Evolutionary conservation across 2,329 filamentous ascomycete genomes (phyloP).

Genomic region (Xenoacremonium recifei): DNA sequence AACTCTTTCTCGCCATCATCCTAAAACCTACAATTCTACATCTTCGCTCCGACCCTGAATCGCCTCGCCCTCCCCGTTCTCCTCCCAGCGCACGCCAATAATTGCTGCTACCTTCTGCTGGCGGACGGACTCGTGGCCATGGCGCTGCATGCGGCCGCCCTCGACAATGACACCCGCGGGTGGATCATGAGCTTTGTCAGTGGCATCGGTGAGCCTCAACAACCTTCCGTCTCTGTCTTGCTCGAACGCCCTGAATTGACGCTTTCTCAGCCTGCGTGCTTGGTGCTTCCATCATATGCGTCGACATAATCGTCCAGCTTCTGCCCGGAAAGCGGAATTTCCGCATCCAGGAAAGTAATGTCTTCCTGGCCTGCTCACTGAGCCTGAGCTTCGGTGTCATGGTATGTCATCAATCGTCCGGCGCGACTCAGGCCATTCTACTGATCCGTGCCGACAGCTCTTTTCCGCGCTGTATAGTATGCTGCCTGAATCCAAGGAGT

Average conservation of each 20-base stretch:
- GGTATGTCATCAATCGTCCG: constrained; percentile 48
- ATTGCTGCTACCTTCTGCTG: too few relatives aligned
- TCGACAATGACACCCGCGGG: constrained; percentile 82
- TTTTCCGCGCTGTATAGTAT: constrained; percentile 93
- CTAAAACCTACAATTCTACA: too few relatives aligned
- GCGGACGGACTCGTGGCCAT: constrained; percentile 37
- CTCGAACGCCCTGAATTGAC: too few relatives aligned
- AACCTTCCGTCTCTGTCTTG: too few relatives aligned
- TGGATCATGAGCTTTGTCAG: constrained; percentile 93
- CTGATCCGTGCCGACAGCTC: constrained; percentile 53
- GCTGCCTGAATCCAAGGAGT: constrained; percentile 80
- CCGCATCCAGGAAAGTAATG: constrained; percentile 83
- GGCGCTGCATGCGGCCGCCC: constrained; percentile 32
- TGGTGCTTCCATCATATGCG: constrained; percentile 81
- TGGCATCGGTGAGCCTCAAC: constrained; percentile 62
- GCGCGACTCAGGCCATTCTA: background rate
- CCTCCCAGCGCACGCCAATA: too few relatives aligned
- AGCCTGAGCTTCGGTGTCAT: constrained; percentile 96
- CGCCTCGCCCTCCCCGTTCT: too few relatives aligned
- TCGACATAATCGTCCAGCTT: constrained; percentile 73
- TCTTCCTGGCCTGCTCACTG: constrained; percentile 82
- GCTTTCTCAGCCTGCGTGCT: constrained; percentile 66
- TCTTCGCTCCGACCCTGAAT: too few relatives aligned
- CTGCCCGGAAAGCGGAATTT: constrained; percentile 76
- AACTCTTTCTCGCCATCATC: too few relatives aligned